Conservation (phyloP, 768 basidiomycete genomes). For the Obba rivulosa region DNA sequence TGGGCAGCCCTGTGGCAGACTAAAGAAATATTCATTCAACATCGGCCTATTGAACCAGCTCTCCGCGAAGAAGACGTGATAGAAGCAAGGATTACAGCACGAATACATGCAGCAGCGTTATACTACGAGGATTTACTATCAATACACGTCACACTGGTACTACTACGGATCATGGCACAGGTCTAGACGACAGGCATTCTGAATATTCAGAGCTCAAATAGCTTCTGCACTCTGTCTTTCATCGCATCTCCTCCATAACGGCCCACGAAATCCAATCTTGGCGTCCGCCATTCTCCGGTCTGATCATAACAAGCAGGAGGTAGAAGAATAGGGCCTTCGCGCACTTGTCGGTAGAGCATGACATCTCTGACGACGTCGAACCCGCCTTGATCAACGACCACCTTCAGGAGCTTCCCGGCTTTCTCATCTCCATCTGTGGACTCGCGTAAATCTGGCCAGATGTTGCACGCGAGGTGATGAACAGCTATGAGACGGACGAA, state of each 20-base stretch:
- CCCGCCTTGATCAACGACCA: slow-evolving; percentile 46
- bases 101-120: too few relatives aligned
- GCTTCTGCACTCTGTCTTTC: slow-evolving; percentile 14
- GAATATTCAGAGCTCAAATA: slow-evolving; percentile 10
- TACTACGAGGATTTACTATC: too few relatives aligned
- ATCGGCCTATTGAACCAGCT: too few relatives aligned
- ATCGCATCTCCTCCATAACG: slow-evolving; percentile 14
- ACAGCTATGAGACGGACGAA: slow-evolving; percentile 66
- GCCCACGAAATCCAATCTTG: slow-evolving; percentile 19
- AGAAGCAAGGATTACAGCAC: too few relatives aligned
- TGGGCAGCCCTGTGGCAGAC: too few relatives aligned
- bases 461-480: slow-evolving; percentile 71
- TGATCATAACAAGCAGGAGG: slow-evolving; percentile 49
- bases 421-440: slow-evolving; percentile 21
- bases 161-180: too few relatives aligned
- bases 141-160: too few relatives aligned
- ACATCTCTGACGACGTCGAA: slow-evolving; percentile 46
- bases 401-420: slow-evolving; percentile 41
- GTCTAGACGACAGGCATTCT: too few relatives aligned
- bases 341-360: slow-evolving; percentile 49
- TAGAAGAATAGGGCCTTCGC: slow-evolving; percentile 30
- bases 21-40: too few relatives aligned
- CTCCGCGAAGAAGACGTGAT: too few relatives aligned
- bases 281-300: slow-evolving; percentile 7
- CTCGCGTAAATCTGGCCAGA: slow-evolving; percentile 62